A percentile compares a stretch with the other conserved stretches of the same genome.
phyloP scores from a whole-genome alignment of 2,329 filamentous ascomycete species.

The Colletotrichum paranaense region DNA sequence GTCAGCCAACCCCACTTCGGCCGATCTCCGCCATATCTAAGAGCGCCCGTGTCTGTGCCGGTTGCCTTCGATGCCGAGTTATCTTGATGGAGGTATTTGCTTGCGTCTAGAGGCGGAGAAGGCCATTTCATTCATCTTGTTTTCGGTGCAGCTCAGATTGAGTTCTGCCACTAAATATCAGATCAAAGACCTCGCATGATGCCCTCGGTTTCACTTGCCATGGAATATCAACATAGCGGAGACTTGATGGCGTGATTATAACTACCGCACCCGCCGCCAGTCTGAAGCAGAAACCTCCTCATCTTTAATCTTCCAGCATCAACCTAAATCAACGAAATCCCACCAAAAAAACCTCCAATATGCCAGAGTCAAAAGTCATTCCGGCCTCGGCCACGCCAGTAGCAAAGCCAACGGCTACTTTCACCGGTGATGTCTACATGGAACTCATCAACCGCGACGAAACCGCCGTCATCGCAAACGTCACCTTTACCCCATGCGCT shows the following conservation, averaged over 20 bases:
- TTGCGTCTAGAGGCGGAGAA: neutral
- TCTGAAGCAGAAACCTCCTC: neutral
- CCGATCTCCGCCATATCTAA: neutral
- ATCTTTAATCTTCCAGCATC: neutral
- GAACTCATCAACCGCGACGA: constrained; percentile 5
- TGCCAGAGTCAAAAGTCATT: constrained; percentile 4
- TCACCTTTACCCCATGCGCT: constrained; percentile 55
- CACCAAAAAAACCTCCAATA: neutral
- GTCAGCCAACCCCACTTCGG: neutral
- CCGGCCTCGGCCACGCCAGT: neutral
- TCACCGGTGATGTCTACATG: constrained; percentile 17
- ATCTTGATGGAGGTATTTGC: neutral
- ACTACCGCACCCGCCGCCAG: neutral
- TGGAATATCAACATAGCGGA: neutral
- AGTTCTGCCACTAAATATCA: neutral
- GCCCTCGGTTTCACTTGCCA: neutral
- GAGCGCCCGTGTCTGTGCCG: neutral
- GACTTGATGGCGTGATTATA: neutral
- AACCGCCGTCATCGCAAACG: constrained; percentile 38
- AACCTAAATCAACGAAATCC: no score
- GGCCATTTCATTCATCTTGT: neutral
- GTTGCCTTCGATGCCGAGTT: neutral
- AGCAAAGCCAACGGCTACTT: constrained; percentile 1
- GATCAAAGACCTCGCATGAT: neutral
- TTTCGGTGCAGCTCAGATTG: neutral